Evolutionary conservation across 495 filamentous ascomycete genomes (phyloP).

Genomic region (Clavariopsis aquatica): DNA sequence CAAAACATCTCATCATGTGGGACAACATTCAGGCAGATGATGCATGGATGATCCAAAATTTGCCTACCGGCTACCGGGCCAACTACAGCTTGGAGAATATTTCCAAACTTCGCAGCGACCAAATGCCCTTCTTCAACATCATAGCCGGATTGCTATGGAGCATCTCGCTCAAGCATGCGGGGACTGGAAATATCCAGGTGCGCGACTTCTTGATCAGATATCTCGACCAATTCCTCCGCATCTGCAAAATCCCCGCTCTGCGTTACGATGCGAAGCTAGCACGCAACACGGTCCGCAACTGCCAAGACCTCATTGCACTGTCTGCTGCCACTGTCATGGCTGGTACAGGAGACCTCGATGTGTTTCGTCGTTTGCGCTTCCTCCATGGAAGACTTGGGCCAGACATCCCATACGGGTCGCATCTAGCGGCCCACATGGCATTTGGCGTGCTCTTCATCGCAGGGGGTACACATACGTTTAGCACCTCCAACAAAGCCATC

Average conservation of each 20-base stretch:
- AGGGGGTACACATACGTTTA: constrained; percentile 87
- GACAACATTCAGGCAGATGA: constrained; percentile 68
- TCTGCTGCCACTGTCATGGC: constrained; percentile 89
- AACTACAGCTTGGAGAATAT: constrained; percentile 57
- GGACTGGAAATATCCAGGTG: constrained; percentile 69
- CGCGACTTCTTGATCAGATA: constrained; percentile 82
- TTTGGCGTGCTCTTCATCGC: constrained; percentile 90
- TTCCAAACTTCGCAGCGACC: constrained; percentile 63
- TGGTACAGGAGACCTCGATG: constrained; percentile 82
- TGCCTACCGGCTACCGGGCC: constrained; percentile 67
- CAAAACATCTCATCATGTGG: constrained; percentile 95
- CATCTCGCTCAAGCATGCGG: constrained; percentile 81
- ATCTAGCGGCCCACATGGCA: constrained; percentile 89
- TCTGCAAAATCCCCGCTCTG: constrained; percentile 64
- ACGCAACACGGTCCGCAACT: constrained; percentile 80
- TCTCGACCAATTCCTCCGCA: constrained; percentile 81
- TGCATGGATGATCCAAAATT: constrained; percentile 71
- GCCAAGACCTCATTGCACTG: constrained; percentile 81
- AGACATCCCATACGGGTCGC: constrained; percentile 87
- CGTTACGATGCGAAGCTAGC: constrained; percentile 82
- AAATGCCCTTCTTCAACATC: constrained; percentile 92
- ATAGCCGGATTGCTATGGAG: constrained; percentile 83
- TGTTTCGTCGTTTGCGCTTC: constrained; percentile 85
- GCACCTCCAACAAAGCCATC: constrained; percentile 82
- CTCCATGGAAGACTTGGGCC: constrained; percentile 85